phyloP scores from a whole-genome alignment of 371 early-diverging fungal species.

The Mortierella sp. region DNA sequence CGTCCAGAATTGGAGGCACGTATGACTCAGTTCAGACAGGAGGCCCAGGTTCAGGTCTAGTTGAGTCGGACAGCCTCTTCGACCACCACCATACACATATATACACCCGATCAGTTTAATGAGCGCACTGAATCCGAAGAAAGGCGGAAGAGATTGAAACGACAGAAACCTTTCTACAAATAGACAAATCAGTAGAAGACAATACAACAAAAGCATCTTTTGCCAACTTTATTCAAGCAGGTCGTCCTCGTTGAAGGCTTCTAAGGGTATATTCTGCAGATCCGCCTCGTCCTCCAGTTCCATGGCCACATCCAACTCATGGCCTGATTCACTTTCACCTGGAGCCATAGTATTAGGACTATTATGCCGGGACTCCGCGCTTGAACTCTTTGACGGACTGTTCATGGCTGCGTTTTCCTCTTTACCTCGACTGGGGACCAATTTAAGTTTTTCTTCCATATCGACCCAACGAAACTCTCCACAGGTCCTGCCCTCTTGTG shows the following conservation, averaged over 20 bases:
- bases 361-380: too few relatives aligned
- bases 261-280: constrained; percentile 1
- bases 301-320: constrained; percentile 4
- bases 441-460: constrained; percentile 36
- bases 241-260: constrained; percentile 13
- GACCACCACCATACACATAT: neutral
- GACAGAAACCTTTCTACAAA: neutral
- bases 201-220: neutral
- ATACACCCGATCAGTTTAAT: neutral
- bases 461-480: constrained; percentile 57
- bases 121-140: too few relatives aligned
- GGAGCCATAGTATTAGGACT: too few relatives aligned
- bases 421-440: neutral
- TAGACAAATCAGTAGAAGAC: constrained; percentile 11
- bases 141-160: neutral
- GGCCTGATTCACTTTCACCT: neutral
- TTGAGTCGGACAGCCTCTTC: neutral
- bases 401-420: neutral
- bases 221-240: constrained; percentile 4
- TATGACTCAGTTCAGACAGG: constrained; percentile 71
- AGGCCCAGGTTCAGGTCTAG: constrained; percentile 29
- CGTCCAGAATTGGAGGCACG: constrained; percentile 92
- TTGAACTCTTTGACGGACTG: neutral
- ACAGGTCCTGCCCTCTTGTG: constrained; percentile 50
- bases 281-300: constrained; percentile 22